A percentile compares a stretch with the other conserved stretches of the same genome.
phyloP scores from a whole-genome alignment of 108 stramenopile genomes.

The Pseudonitzschia multiseries region DNA sequence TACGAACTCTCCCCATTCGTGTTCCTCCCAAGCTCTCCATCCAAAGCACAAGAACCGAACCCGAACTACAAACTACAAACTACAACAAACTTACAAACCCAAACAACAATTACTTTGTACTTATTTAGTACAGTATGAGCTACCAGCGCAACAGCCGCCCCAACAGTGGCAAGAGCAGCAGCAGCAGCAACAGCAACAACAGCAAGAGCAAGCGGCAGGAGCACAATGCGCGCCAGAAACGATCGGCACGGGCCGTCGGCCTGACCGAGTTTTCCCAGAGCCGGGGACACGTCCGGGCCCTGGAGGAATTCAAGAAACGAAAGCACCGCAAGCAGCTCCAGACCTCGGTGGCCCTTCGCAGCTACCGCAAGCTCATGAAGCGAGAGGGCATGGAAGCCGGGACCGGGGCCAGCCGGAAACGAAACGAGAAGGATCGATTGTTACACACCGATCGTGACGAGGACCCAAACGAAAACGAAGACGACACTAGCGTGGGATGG shows the following conservation, averaged over 20 bases:
- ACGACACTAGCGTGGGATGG: not conserved
- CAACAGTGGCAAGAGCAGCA: too few relatives aligned
- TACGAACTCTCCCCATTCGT: too few relatives aligned
- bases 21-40: too few relatives aligned
- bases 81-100: too few relatives aligned
- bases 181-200: too few relatives aligned
- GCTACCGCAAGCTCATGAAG: constrained; percentile 70
- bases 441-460: too few relatives aligned
- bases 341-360: constrained; percentile 59
- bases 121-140: too few relatives aligned
- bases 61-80: too few relatives aligned
- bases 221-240: not conserved
- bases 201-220: not conserved
- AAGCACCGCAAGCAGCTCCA: constrained; percentile 56
- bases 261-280: constrained; percentile 34
- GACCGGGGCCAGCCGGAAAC: constrained; percentile 64
- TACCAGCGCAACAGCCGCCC: too few relatives aligned
- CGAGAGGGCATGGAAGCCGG: constrained; percentile 70
- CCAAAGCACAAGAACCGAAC: too few relatives aligned
- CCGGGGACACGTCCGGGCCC: constrained; percentile 62
- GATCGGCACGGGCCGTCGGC: constrained; percentile 1
- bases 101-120: too few relatives aligned
- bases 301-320: constrained; percentile 61
- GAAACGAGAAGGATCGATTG: too few relatives aligned
- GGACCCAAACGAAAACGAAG: not conserved